Percentiles rank a stretch among this genome's conserved stretches.
Evolutionary conservation across 2,329 filamentous ascomycete species (phyloP).

Genomic region (Stemphylium lycopersici): DNA sequence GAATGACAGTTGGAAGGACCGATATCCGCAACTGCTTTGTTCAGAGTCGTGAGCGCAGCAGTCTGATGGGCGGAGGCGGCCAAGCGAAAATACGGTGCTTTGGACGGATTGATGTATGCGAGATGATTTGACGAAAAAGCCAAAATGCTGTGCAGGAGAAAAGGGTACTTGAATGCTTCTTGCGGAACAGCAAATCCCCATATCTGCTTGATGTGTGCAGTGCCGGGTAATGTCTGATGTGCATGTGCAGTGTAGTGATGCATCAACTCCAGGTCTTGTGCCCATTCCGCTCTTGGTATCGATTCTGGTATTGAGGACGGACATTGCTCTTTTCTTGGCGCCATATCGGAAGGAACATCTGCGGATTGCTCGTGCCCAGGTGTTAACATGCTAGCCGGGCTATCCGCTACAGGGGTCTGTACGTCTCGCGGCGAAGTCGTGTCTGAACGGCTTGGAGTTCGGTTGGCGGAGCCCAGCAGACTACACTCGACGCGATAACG

Average conservation of each 20-base stretch:
- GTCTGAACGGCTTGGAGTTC: neutral
- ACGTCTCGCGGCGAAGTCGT: neutral
- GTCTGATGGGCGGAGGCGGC: slow-evolving; percentile 40
- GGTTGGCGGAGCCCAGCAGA: slow-evolving; percentile 18
- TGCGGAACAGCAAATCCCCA: slow-evolving; percentile 45
- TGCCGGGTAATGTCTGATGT: slow-evolving; percentile 28
- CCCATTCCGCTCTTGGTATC: slow-evolving; percentile 21
- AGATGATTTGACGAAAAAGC: slow-evolving; percentile 48
- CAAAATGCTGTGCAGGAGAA: slow-evolving; percentile 49
- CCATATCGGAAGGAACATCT: neutral
- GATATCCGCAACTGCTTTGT: slow-evolving; percentile 28
- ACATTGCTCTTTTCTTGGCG: neutral
- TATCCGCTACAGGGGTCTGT: neutral
- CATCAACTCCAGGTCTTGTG: slow-evolving; percentile 38
- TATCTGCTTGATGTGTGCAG: slow-evolving; percentile 31
- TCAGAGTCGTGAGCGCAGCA: slow-evolving; percentile 29
- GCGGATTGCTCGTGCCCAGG: slow-evolving; percentile 8
- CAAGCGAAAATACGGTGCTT: slow-evolving; percentile 24
- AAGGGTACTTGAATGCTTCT: slow-evolving; percentile 42
- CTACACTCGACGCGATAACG: slow-evolving; percentile 40
- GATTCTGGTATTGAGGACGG: neutral
- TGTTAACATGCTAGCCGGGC: neutral
- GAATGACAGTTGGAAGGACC: slow-evolving; percentile 38
- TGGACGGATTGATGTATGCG: slow-evolving; percentile 34
- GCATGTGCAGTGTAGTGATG: slow-evolving; percentile 38